Evolutionary conservation across 1,284 basidiomycete genomes (phyloP).

Genomic region (Rhodotorula sp.): DNA sequence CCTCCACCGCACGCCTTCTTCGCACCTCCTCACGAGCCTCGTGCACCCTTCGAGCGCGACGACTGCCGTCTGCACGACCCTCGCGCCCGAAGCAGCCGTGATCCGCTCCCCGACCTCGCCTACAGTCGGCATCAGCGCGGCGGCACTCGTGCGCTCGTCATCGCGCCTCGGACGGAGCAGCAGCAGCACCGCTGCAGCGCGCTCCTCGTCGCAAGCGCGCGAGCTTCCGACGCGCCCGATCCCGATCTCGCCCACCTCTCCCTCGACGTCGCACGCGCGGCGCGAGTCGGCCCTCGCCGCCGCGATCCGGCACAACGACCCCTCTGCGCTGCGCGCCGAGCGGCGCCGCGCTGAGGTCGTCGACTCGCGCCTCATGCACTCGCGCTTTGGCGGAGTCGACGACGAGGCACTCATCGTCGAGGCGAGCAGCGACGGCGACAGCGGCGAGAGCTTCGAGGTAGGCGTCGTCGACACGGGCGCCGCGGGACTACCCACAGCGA

Average conservation of each 20-base stretch:
- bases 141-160: neutral
- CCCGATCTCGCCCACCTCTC: conserved; percentile 15
- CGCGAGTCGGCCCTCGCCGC: conserved; percentile 7
- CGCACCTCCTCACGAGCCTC: neutral
- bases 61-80: neutral
- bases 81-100: neutral
- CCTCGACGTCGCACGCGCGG: too few species aligned
- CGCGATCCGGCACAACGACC: conserved; percentile 14
- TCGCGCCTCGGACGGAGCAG: neutral
- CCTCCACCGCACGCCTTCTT: neutral
- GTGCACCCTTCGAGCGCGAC: neutral
- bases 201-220: neutral
- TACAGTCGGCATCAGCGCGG: neutral
- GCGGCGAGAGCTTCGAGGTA: conserved; percentile 16
- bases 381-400: neutral
- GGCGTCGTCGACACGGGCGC: conserved; percentile 4
- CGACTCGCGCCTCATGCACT: neutral
- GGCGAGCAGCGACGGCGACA: conserved; percentile 4
- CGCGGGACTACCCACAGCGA: neutral
- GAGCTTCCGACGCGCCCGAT: conserved; percentile 2
- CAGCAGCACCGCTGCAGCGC: neutral
- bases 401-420: neutral
- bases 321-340: neutral
- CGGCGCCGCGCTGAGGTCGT: neutral
- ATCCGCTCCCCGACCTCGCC: neutral